These are phyloP conservation scores for Aspergillus sclerotioniger DNA, from an alignment of 495 filamentous ascomycete genomes.

Conservation along the genomic window DNA sequence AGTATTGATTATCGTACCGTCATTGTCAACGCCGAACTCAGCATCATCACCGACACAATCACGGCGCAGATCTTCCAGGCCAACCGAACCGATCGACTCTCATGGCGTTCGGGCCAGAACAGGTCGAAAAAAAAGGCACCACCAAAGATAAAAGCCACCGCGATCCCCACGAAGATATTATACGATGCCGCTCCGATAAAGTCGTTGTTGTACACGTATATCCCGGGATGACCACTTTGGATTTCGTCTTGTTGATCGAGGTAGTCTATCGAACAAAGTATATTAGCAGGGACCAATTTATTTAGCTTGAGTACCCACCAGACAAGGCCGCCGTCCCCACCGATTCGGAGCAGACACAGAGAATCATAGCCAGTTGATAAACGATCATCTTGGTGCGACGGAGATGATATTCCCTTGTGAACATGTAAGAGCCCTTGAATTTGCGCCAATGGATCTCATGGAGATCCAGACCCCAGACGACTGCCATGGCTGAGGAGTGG, in stretches of 20 bases:
- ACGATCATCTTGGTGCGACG: slow-evolving; percentile 53
- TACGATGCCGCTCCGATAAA: slow-evolving; percentile 47
- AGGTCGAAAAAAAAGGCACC: slow-evolving; percentile 55
- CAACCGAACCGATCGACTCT: slow-evolving; percentile 39
- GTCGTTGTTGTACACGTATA: slow-evolving; percentile 44
- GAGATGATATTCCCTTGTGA: slow-evolving; percentile 46
- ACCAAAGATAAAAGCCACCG: slow-evolving; percentile 53
- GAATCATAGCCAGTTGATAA: slow-evolving; percentile 53
- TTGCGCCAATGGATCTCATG: slow-evolving; percentile 50
- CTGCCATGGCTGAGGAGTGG: slow-evolving; percentile 28
- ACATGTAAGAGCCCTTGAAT: slow-evolving; percentile 52
- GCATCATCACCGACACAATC: slow-evolving; percentile 37
- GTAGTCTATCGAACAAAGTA: slow-evolving; percentile 35
- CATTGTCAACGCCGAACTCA: slow-evolving; percentile 39
- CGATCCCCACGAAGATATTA: slow-evolving; percentile 54
- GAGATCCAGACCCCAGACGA: slow-evolving; percentile 54
- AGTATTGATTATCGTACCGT: slow-evolving; percentile 28
- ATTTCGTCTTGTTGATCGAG: slow-evolving; percentile 45
- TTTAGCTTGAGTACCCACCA: slow-evolving; percentile 24
- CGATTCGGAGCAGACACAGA: slow-evolving; percentile 51
- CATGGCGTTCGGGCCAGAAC: slow-evolving; percentile 50
- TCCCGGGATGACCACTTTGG: slow-evolving; percentile 24
- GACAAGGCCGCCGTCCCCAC: slow-evolving; percentile 49
- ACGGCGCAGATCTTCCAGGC: slow-evolving; percentile 49
- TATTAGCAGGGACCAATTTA: background rate